Evolutionary conservation across 2,329 filamentous ascomycete genomes (phyloP).

Genomic region (Chalaropsis thielavioides): DNA sequence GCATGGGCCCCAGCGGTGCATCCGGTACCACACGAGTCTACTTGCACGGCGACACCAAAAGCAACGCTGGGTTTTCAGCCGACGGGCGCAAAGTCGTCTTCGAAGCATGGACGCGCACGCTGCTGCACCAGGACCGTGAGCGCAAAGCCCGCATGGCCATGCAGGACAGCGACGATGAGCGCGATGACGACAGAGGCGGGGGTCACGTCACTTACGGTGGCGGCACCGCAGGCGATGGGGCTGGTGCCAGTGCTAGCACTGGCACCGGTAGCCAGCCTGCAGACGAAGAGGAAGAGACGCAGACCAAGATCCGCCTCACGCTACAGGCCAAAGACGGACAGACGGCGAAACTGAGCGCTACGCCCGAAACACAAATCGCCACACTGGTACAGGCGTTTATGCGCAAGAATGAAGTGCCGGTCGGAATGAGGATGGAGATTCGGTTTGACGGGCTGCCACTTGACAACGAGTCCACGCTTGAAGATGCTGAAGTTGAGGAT

Average conservation of each 20-base stretch:
- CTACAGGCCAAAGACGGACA: constrained; percentile 40
- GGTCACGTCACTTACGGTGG: neutral
- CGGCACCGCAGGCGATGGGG: neutral
- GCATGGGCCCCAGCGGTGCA: constrained; percentile 23
- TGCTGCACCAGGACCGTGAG: constrained; percentile 39
- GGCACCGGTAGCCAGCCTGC: neutral
- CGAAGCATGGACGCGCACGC: constrained; percentile 59
- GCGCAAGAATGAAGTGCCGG: constrained; percentile 35
- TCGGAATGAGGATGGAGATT: constrained; percentile 43
- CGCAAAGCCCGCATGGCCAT: constrained; percentile 18
- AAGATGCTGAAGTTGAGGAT: constrained; percentile 58
- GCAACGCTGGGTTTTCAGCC: constrained; percentile 32
- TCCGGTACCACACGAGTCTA: constrained; percentile 27
- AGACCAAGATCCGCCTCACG: constrained; percentile 34
- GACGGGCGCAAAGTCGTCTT: constrained; percentile 51
- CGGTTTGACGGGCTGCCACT: constrained; percentile 64
- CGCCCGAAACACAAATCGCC: constrained; percentile 42
- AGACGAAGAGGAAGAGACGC: constrained; percentile 13
- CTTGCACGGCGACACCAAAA: constrained; percentile 24
- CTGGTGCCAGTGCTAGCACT: neutral
- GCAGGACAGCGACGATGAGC: neutral
- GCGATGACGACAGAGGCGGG: constrained; percentile 1
- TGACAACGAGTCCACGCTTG: constrained; percentile 43
- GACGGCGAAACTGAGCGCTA: constrained; percentile 37
- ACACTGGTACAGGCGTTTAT: constrained; percentile 51